Evolutionary conservation across 176 grass and related monocot genomes (phyloP).

Genomic region (Chloris gayana): DNA sequence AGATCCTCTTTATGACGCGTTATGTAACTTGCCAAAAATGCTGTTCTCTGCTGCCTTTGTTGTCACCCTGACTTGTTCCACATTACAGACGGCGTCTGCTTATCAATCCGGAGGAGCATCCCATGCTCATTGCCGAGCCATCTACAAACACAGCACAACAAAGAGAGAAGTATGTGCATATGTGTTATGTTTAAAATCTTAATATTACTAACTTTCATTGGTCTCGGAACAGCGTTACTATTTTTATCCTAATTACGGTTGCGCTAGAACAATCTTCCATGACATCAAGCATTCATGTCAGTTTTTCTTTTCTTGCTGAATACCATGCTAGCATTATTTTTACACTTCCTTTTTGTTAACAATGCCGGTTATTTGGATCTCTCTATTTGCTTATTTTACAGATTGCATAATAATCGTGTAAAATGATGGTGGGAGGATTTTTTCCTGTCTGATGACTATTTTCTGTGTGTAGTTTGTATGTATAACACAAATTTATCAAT

Average conservation of each 20-base stretch:
- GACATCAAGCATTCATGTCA: neutral
- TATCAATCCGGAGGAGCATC: slow-evolving; percentile 98
- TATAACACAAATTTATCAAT: slow-evolving; percentile 1
- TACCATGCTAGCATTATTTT: neutral
- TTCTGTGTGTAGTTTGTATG: neutral
- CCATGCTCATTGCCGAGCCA: slow-evolving; percentile 94
- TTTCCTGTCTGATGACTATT: neutral
- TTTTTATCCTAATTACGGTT: neutral
- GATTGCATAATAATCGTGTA: neutral
- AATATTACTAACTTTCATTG: neutral
- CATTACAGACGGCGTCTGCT: slow-evolving; percentile 73
- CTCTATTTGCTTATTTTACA: neutral
- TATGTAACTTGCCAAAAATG: slow-evolving; percentile 11
- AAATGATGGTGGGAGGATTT: slow-evolving; percentile 3
- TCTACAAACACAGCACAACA: slow-evolving; percentile 79
- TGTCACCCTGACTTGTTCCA: slow-evolving; percentile 16
- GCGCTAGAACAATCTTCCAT: neutral
- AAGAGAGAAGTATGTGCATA: slow-evolving; percentile 76
- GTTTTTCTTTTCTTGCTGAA: neutral
- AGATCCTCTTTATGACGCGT: neutral
- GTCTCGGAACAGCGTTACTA: neutral
- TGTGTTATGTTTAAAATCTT: slow-evolving; percentile 25
- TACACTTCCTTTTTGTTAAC: neutral
- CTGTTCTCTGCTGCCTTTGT: neutral
- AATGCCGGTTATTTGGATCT: neutral